Evolutionary conservation across 1,284 basidiomycete genomes (phyloP).

Genomic region (Volvariella volvacea): DNA sequence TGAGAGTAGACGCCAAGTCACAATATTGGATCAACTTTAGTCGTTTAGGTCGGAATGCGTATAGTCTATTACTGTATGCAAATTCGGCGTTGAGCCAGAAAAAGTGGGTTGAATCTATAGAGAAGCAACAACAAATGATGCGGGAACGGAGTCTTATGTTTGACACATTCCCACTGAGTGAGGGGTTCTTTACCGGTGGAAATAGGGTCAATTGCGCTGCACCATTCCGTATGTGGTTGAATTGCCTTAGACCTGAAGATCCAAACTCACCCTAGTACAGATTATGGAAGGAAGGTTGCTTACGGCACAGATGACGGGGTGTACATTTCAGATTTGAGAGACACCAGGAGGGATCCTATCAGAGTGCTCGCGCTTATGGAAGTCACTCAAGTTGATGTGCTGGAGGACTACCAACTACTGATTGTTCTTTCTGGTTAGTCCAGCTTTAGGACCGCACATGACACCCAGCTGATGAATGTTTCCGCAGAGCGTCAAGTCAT

Average conservation of each 20-base stretch:
- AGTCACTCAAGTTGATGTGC: slow-evolving; percentile 92
- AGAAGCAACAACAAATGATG: slow-evolving; percentile 83
- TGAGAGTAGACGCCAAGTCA: slow-evolving; percentile 71
- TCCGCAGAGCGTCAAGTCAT: slow-evolving; percentile 84
- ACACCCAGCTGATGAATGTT: no score
- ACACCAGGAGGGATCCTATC: slow-evolving; percentile 74
- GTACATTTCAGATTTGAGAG: slow-evolving; percentile 85
- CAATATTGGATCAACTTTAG: slow-evolving; percentile 92
- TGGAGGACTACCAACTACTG: slow-evolving; percentile 94
- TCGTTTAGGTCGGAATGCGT: slow-evolving; percentile 90
- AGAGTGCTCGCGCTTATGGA: slow-evolving; percentile 88
- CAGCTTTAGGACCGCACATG: no score
- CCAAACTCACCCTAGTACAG: neutral
- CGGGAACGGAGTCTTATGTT: slow-evolving; percentile 85
- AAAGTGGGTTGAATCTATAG: slow-evolving; percentile 94
- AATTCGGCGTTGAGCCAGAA: slow-evolving; percentile 79
- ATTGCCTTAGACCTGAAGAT: slow-evolving; percentile 2
- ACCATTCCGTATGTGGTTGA: slow-evolving; percentile 73
- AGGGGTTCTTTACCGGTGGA: slow-evolving; percentile 79
- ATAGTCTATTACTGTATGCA: slow-evolving; percentile 91
- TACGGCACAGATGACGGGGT: slow-evolving; percentile 98
- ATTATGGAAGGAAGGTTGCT: slow-evolving; percentile 61
- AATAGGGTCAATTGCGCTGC: slow-evolving; percentile 93
- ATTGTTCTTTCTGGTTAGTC: slow-evolving; percentile 89
- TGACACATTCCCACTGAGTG: slow-evolving; percentile 80